These are phyloP conservation scores for Trichoderma virens DNA, from an alignment of 495 filamentous ascomycete species.

Conservation along the genomic window DNA sequence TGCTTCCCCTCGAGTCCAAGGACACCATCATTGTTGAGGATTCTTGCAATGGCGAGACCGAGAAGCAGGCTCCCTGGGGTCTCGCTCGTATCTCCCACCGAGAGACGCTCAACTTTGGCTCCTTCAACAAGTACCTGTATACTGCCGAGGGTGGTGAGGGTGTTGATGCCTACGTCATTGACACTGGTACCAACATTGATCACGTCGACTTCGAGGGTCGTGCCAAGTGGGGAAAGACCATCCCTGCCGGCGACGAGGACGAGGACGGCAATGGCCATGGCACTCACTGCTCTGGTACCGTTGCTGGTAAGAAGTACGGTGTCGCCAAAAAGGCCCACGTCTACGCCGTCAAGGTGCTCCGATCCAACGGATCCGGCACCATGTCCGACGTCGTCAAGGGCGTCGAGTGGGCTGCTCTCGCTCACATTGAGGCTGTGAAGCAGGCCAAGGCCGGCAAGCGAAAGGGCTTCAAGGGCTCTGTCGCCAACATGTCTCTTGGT, in stretches of 20 bases:
- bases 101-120: slow-evolving; percentile 73
- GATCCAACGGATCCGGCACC: slow-evolving; percentile 92
- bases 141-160: slow-evolving; percentile 87
- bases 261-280: slow-evolving; percentile 97
- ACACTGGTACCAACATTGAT: slow-evolving; percentile 88
- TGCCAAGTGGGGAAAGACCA: slow-evolving; percentile 93
- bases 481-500: slow-evolving; percentile 98
- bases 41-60: slow-evolving; percentile 41
- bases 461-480: slow-evolving; percentile 96
- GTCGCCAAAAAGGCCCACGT: slow-evolving; percentile 98
- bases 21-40: slow-evolving; percentile 21
- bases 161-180: slow-evolving; percentile 98
- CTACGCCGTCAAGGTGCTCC: slow-evolving; percentile 95
- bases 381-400: slow-evolving; percentile 99
- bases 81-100: slow-evolving; percentile 96
- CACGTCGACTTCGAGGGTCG: slow-evolving; percentile 98
- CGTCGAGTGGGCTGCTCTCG: slow-evolving; percentile 86
- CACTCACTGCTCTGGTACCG: slow-evolving; percentile 97
- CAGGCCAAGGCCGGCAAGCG: slow-evolving; percentile 72
- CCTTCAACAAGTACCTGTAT: slow-evolving; percentile 97
- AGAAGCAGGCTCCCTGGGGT: slow-evolving; percentile 97
- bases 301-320: slow-evolving; percentile 97
- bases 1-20: slow-evolving; percentile 29
- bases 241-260: slow-evolving; percentile 76
- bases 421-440: slow-evolving; percentile 65